Evolutionary conservation across 306 rosid genomes (phyloP).

Genomic region (Dalbergia oliveri): DNA sequence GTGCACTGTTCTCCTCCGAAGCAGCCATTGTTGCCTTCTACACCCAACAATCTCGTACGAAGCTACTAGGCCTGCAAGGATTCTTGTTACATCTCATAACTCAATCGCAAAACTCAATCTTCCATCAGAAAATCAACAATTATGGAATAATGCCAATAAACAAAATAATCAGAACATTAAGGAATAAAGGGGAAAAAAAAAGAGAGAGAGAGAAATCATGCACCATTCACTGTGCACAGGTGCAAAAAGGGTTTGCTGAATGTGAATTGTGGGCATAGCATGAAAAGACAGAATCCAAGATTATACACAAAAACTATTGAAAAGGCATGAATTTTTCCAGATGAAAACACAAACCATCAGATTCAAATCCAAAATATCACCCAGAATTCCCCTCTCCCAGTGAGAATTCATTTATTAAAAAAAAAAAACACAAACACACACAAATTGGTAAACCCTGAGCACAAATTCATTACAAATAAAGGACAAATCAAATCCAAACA

Average conservation of each 20-base stretch:
- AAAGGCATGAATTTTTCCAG: neutral
- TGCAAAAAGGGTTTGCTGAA: neutral
- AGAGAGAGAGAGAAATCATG: neutral
- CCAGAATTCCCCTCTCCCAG: neutral
- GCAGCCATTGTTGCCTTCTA: constrained; percentile 70
- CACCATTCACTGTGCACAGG: neutral
- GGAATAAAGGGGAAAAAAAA: neutral
- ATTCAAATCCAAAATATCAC: constrained; percentile 12
- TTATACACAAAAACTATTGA: neutral
- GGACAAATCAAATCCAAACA: constrained; percentile 19
- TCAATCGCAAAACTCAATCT: constrained; percentile 10
- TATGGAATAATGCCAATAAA: constrained; percentile 16
- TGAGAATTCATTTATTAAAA: neutral
- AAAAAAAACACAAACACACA: neutral
- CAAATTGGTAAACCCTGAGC: constrained; percentile 7
- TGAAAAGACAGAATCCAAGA: neutral
- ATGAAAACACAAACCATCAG: neutral
- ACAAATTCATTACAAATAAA: neutral
- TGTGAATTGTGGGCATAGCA: neutral
- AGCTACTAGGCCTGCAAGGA: constrained; percentile 48
- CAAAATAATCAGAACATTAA: neutral
- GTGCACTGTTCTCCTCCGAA: constrained; percentile 87
- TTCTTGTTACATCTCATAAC: constrained; percentile 13
- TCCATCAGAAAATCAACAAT: constrained; percentile 16
- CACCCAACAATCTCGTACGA: constrained; percentile 48